Conservation (phyloP, 345 rosid species). For the Linum tenue region DNA sequence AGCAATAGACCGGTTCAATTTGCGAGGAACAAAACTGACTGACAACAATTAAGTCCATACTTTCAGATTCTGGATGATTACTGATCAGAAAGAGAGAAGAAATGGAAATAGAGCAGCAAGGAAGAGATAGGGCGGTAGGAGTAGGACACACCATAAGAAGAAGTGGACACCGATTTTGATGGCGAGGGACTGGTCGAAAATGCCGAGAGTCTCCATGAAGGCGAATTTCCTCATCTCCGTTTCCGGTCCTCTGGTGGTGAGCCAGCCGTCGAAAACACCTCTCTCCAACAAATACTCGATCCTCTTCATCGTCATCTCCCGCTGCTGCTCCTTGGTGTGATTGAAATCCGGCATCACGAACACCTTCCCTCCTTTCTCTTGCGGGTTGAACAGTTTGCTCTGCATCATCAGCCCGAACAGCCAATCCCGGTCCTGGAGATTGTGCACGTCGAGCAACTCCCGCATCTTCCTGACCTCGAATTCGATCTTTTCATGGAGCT, state of each 20-base stretch:
- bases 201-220: slow-evolving; percentile 38
- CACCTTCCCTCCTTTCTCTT: slow-evolving; percentile 53
- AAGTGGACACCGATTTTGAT: slow-evolving; percentile 78
- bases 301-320: slow-evolving; percentile 74
- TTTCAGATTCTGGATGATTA: background rate
- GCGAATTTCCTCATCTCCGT: slow-evolving; percentile 57
- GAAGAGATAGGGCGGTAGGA: background rate
- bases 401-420: slow-evolving; percentile 57
- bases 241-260: slow-evolving; percentile 49
- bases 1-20: no score
- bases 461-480: slow-evolving; percentile 68
- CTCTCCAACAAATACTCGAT: slow-evolving; percentile 44
- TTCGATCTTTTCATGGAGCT: slow-evolving; percentile 36
- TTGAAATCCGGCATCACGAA: slow-evolving; percentile 66
- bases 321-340: slow-evolving; percentile 89
- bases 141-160: slow-evolving; percentile 47
- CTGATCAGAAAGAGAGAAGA: background rate
- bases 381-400: slow-evolving; percentile 65
- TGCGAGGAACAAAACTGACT: no score
- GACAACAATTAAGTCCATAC: no score
- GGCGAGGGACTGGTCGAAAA: slow-evolving; percentile 64
- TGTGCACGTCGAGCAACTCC: slow-evolving; percentile 53
- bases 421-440: slow-evolving; percentile 70
- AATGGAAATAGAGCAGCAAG: background rate
- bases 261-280: slow-evolving; percentile 68